Conservation (phyloP, 83 land plant species). For the Diphasiastrum complanatum region DNA sequence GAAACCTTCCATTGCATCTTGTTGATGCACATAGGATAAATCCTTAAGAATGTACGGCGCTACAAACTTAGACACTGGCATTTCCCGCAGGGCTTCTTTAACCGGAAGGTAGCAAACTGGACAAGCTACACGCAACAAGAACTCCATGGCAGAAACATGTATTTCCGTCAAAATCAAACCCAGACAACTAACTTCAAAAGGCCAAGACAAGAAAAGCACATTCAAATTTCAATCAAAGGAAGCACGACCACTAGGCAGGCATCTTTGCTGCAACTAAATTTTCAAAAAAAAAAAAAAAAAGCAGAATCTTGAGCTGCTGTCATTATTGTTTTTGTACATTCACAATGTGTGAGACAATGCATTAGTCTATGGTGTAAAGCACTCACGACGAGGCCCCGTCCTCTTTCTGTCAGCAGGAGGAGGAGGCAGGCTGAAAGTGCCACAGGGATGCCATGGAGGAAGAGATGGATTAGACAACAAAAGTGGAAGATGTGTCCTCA, state of each 20-base stretch:
- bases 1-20: no score
- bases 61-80: background rate
- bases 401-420: conserved; percentile 14
- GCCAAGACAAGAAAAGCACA: no score
- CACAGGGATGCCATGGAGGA: conserved; percentile 9
- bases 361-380: background rate
- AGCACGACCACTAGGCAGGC: no score
- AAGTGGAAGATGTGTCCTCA: conserved; percentile 4
- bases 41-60: background rate
- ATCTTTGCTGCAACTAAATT: no score
- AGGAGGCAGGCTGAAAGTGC: conserved; percentile 6
- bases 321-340: no score
- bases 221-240: no score
- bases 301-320: no score
- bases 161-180: no score
- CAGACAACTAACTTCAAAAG: no score
- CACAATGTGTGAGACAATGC: background rate
- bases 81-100: background rate
- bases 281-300: no score
- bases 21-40: background rate
- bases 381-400: conserved; percentile 17
- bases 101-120: conserved; percentile 14
- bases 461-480: background rate
- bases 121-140: background rate
- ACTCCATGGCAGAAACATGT: no score